Percentiles rank a stretch among this genome's conserved stretches.
Conservation (phyloP, 495 filamentous ascomycete genomes). For the Penicillium maclennaniae region DNA sequence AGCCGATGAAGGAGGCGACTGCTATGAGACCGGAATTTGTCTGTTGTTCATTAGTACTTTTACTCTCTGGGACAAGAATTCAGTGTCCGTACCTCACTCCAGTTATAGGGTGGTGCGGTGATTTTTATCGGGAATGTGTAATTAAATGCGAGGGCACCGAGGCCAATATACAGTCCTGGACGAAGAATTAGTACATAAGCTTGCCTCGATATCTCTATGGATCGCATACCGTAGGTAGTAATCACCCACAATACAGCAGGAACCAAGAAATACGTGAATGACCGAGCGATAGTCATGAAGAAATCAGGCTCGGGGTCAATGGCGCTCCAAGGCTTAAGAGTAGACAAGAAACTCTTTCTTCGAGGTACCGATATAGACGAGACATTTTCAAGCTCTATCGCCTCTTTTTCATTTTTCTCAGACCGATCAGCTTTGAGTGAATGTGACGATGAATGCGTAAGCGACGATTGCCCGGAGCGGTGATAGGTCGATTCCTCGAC, state of each 20-base stretch:
- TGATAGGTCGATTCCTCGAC: conserved; percentile 60
- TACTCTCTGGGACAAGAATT: not conserved
- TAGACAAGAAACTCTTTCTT: conserved; percentile 40
- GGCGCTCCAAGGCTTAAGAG: conserved; percentile 37
- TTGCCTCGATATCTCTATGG: not conserved
- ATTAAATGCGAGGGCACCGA: conserved; percentile 55
- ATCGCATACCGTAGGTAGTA: conserved; percentile 36
- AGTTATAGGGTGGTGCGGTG: conserved; percentile 53
- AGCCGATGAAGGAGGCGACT: conserved; percentile 49
- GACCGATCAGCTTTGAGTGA: not conserved
- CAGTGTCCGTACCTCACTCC: conserved; percentile 30
- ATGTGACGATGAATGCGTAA: not conserved
- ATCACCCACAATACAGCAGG: conserved; percentile 59
- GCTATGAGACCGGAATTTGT: conserved; percentile 55
- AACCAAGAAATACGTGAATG: conserved; percentile 52
- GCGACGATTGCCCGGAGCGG: conserved; percentile 23
- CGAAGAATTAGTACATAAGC: not conserved
- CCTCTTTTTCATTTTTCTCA: conserved; percentile 4
- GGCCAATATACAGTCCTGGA: conserved; percentile 52
- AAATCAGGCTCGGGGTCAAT: conserved; percentile 43
- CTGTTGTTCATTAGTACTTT: conserved; percentile 12
- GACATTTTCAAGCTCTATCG: conserved; percentile 7
- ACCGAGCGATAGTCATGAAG: conserved; percentile 46
- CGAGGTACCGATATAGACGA: conserved; percentile 11
- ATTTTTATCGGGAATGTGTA: conserved; percentile 59